These are phyloP conservation scores for Phytopythium cucurbitacearum DNA, from an alignment of 352 stramenopile genomes.

Conservation along the genomic window DNA sequence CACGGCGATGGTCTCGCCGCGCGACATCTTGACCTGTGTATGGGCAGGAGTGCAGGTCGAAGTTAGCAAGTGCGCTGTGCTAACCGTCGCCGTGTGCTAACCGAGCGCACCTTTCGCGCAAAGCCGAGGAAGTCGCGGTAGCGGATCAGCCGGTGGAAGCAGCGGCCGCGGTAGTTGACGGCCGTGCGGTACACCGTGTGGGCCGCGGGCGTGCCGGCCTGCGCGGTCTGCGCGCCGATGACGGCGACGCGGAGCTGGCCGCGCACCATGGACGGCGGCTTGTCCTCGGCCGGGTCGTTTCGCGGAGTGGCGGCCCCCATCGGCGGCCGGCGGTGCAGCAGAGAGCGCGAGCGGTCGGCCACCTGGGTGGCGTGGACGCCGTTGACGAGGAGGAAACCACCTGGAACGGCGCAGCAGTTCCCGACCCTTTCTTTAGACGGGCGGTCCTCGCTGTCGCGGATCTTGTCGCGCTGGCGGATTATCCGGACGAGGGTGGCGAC, in stretches of 20 bases:
- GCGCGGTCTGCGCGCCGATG: constrained; percentile 54
- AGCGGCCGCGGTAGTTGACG: constrained; percentile 56
- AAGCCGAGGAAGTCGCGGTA: constrained; percentile 63
- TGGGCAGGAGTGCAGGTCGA: too few species aligned
- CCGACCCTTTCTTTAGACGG: too few species aligned
- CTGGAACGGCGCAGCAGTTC: too few species aligned
- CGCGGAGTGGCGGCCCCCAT: constrained; percentile 2
- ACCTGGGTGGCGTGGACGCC: too few species aligned
- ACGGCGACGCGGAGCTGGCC: constrained; percentile 56
- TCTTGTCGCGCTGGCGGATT: too few species aligned
- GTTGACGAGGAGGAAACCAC: too few species aligned
- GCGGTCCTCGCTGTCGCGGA: too few species aligned
- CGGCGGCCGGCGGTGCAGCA: too few species aligned
- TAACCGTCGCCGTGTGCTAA: neutral
- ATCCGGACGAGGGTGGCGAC: too few species aligned
- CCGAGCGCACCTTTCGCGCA: constrained; percentile 16
- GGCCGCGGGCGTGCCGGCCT: constrained; percentile 22
- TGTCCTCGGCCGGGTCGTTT: neutral
- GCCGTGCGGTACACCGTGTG: constrained; percentile 76
- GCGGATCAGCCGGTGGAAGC: constrained; percentile 66
- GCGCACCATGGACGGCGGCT: constrained; percentile 16
- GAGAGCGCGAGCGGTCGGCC: too few species aligned
- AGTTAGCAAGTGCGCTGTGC: too few species aligned
- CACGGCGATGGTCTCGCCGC: constrained; percentile 9
- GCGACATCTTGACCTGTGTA: constrained; percentile 36